Evolutionary conservation across 2,329 filamentous ascomycete genomes (phyloP).

Genomic region (Venturia carpophila): DNA sequence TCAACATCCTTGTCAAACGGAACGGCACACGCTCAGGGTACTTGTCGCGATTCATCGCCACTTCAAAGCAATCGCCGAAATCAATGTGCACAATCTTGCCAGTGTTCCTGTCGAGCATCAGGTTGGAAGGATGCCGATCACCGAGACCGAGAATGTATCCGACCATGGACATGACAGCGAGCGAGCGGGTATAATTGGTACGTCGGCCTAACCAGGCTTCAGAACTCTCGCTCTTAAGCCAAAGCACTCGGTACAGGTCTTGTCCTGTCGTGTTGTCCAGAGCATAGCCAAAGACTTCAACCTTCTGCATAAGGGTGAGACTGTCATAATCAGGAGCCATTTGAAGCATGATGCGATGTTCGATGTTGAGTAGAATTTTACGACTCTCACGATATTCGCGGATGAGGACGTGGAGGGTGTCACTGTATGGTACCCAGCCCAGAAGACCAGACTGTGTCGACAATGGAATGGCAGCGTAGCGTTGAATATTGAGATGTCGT

Average conservation of each 20-base stretch:
- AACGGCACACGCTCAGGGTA: conserved; percentile 97
- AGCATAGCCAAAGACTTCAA: conserved; percentile 98
- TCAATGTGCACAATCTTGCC: conserved; percentile 98
- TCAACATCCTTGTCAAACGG: conserved; percentile 96
- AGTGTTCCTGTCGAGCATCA: conserved; percentile 93
- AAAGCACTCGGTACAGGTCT: conserved; percentile 93
- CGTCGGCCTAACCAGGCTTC: conserved; percentile 95
- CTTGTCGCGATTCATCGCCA: conserved; percentile 99
- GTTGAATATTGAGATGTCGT: conserved; percentile 90
- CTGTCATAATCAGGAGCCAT: conserved; percentile 99
- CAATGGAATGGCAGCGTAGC: conserved; percentile 91
- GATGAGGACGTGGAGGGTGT: conserved; percentile 93
- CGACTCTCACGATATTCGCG: conserved; percentile 94
- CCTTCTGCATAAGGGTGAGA: conserved; percentile 98
- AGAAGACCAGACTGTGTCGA: conserved; percentile 93
- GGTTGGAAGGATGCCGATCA: conserved; percentile 92
- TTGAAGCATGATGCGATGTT: conserved; percentile 98
- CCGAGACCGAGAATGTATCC: conserved; percentile 96
- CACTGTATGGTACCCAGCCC: conserved; percentile 95
- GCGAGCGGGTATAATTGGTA: conserved; percentile 96
- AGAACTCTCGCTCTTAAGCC: conserved; percentile 97
- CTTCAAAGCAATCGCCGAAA: conserved; percentile 98
- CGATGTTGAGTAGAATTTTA: conserved; percentile 97
- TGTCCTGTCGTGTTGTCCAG: conserved; percentile 99
- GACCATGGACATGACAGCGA: conserved; percentile 99